Evolutionary conservation across 441 rosid species (phyloP).

Genomic region (Macaranga tanarius): DNA sequence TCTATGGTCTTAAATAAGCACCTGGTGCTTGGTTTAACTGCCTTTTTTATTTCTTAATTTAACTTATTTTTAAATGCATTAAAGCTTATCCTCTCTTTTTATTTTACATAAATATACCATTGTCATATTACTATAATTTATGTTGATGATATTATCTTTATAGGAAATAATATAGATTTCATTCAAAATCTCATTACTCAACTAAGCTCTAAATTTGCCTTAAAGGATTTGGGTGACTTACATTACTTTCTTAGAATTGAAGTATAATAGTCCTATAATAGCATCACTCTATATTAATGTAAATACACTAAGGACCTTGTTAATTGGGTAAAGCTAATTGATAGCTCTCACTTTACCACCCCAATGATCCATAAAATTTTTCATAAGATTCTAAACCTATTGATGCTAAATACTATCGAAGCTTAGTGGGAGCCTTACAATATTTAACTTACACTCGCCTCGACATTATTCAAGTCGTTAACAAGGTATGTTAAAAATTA

Average conservation of each 20-base stretch:
- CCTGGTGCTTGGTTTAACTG: background rate
- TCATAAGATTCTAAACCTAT: background rate
- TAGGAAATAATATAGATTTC: background rate
- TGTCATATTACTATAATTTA: too few relatives aligned
- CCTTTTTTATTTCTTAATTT: too few relatives aligned
- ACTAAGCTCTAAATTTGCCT: too few relatives aligned
- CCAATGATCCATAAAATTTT: background rate
- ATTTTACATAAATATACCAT: too few relatives aligned
- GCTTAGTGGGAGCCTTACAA: background rate
- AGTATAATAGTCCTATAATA: background rate
- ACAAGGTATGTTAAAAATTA: too few relatives aligned
- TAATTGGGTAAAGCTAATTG: background rate
- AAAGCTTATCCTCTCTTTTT: too few relatives aligned
- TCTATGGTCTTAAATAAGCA: too few relatives aligned
- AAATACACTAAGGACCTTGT: background rate
- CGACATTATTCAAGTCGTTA: too few relatives aligned
- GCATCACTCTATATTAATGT: background rate
- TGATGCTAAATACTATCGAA: background rate
- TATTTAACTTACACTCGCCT: background rate
- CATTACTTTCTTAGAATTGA: too few relatives aligned
- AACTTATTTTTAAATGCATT: background rate
- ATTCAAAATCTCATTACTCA: background rate
- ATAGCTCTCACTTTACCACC: background rate
- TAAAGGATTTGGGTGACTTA: too few relatives aligned
- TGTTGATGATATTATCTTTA: too few relatives aligned